Evolutionary conservation across 768 basidiomycete genomes (phyloP), one percentile per base, ranked within the genome.

Genomic region (Lactarius vividus): DNA sequence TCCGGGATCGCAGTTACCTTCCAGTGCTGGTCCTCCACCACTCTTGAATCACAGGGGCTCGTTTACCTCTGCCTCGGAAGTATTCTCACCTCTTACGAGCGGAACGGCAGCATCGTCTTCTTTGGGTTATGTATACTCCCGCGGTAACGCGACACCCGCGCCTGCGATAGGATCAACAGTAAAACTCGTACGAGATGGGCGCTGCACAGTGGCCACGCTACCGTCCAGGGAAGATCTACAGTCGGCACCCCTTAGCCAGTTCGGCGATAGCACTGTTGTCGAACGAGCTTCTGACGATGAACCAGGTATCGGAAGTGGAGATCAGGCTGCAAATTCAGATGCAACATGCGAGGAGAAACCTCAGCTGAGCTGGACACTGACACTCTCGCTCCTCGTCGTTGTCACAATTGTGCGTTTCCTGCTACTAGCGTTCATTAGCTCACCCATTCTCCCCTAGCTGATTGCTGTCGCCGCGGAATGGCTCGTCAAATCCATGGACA

Each of bases 401-500:
- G 44, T 69, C 49, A 65, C 70, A 8, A 60, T 70, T 18, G 70
- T 69, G 62, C 37, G 68, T 63, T 31, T 40, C 20, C 55, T 31
- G 7, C 52, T 35, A 23, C 26, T 10, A 3, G 16, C 59, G 16
- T 63, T 67, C 15, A 16, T 29, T 55, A 8, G 9, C 16, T 28
- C 5, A 18, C 54, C 39, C 20, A 59, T 63, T 35, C n/a, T 29
- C 54, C 39, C 52, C 20, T 46, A 84, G 81, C 69, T 86, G 6
- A 85, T 84, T 28, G 81, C 85, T 13, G 74, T 89, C 64, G 87
- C 82, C 7, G 88, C 88, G 11, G 88, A 89, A 71, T 85, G 81
- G 76, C 79, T 98, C 18, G 94, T 98, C 9, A 87, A 85, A 72
- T 87, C 90, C 9, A 92, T 97, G 85, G 85, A 94, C 73, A 87